Base-by-base conservation (phyloP, 371 early-diverging fungal genomes). In the Antonospora locustae region DNA sequence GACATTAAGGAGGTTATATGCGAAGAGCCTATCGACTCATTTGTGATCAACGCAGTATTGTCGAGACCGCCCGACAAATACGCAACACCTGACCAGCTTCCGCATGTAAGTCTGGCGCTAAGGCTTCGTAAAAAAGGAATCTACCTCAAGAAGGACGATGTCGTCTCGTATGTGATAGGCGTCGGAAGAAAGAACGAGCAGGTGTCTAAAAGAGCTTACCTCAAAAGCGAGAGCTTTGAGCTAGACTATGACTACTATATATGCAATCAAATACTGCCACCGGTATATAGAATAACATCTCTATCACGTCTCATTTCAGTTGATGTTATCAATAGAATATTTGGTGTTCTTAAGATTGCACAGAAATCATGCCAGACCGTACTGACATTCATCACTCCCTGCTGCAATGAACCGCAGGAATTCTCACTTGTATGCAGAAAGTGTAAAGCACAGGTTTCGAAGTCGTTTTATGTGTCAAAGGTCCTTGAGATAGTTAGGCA, bases 221-320 rank as follows among this genome's bases (percentile, higher is more conserved):
- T 89, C 55, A 87, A 88, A 0, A 84, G 87, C 38, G 93, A 91
- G 38, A 70, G 24, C 2, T 34, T 50, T 16, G 52, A 40, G 1
- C 55, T 81, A 67, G 90, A 97, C 69, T 78, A 76, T 61, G 87
- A 90, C 29, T 99, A 91, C 84, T 99, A 99, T 66, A 73, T 99
- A 29, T 77, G 80, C 51, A 85, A 85, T 52, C 97, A 99, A 71
- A 80, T 99, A 0, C 81, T 90, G 48, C 93, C 97, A 4, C 90
- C 94, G 1, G 69, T 94, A n/a, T 28, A 30, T 29, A 25, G 70
- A 39, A 5, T 63, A 19, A 22, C 66, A 1, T 6, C 47, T 38
- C 4, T 52, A n/a, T 16, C 41, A 16, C 44, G 46, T 14, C 28
- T 30, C 6, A 28, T 65, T 23, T 16, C 22, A 39, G 2, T 24